Conservation (phyloP, 1,284 basidiomycete species). For the Bondarzewia mesenterica region DNA sequence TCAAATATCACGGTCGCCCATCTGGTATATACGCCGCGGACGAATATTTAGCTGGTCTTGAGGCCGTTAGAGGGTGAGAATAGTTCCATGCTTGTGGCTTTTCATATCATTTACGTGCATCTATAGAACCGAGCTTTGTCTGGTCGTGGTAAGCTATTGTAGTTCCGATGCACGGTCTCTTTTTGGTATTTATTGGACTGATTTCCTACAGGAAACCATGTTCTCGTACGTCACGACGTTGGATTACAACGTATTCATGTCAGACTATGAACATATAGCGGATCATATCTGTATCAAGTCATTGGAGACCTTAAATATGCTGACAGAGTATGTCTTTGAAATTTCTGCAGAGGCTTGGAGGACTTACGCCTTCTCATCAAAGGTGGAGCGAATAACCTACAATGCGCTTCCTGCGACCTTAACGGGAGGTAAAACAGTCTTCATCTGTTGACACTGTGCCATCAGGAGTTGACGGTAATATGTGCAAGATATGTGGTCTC, state of each 20-base stretch:
- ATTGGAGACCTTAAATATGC: slow-evolving; percentile 49
- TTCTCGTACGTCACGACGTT: slow-evolving; percentile 35
- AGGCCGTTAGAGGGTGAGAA: slow-evolving; percentile 42
- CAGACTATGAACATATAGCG: slow-evolving; percentile 21
- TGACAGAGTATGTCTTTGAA: slow-evolving; percentile 31
- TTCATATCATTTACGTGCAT: neutral
- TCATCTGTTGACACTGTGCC: neutral
- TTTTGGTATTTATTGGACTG: neutral
- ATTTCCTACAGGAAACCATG: slow-evolving; percentile 42
- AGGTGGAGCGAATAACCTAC: slow-evolving; percentile 54
- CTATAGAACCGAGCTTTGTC: slow-evolving; percentile 44
- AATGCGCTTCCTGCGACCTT: slow-evolving; percentile 49
- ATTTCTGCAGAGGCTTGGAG: neutral
- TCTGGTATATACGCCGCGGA: slow-evolving; percentile 53
- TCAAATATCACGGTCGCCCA: slow-evolving; percentile 53
- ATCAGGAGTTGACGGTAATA: neutral
- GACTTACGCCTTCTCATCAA: neutral
- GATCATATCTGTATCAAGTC: slow-evolving; percentile 49
- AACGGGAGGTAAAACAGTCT: slow-evolving; percentile 33
- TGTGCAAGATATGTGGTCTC: slow-evolving; percentile 47
- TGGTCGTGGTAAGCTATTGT: slow-evolving; percentile 43
- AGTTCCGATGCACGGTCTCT: neutral
- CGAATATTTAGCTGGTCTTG: slow-evolving; percentile 48
- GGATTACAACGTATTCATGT: neutral
- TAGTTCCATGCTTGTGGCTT: neutral